Conservation (phyloP, 1,284 basidiomycete species). For the Takashimella koratensis region DNA sequence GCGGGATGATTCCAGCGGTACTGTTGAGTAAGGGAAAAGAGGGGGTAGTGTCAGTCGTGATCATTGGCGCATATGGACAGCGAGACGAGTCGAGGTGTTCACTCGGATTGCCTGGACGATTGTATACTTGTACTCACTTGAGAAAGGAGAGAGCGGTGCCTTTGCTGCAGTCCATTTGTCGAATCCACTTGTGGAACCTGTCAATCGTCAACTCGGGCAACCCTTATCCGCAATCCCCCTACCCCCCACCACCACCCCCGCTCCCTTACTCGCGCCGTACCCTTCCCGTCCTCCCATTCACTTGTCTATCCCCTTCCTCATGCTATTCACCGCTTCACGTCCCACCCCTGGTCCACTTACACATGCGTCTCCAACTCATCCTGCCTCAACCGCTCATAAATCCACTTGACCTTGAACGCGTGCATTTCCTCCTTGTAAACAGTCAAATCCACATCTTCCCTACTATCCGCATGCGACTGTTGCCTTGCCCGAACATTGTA, state of each 20-base stretch:
- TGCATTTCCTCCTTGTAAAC: slow-evolving; percentile 62
- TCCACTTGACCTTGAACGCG: slow-evolving; percentile 74
- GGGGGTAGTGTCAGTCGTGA: no score
- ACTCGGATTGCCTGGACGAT: no score
- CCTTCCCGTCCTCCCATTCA: not conserved
- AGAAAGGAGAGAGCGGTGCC: slow-evolving; percentile 31
- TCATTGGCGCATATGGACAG: no score
- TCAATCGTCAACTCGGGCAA: not conserved
- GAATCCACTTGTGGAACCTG: slow-evolving; percentile 46
- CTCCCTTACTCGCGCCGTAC: not conserved
- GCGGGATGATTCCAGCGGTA: not conserved
- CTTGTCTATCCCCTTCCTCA: not conserved
- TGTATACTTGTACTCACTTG: no score
- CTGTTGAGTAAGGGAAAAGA: no score
- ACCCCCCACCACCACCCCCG: not conserved
- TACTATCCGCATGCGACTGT: not conserved
- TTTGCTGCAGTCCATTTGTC: slow-evolving; percentile 38
- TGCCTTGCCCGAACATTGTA: slow-evolving; percentile 54
- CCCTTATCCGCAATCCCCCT: slow-evolving; percentile 4
- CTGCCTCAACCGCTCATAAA: slow-evolving; percentile 76
- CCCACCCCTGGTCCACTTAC: slow-evolving; percentile 53
- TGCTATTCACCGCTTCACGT: not conserved
- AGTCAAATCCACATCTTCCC: slow-evolving; percentile 63
- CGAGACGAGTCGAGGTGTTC: no score
- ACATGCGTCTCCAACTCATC: slow-evolving; percentile 75